Evolutionary conservation across 306 rosid species (phyloP).

Genomic region (Mimosa bimucronata): DNA sequence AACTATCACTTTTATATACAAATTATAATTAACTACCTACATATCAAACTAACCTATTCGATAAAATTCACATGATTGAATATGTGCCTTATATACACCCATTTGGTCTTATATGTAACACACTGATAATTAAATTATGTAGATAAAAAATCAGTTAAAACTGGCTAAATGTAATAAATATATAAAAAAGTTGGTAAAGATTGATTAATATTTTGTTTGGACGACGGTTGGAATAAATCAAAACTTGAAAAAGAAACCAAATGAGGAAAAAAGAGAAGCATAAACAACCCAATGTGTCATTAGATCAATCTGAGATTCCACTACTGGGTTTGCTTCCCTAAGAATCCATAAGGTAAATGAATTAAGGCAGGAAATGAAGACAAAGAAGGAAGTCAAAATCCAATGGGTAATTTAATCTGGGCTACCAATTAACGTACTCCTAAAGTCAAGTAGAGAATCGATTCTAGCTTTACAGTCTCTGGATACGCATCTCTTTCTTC

Average conservation of each 20-base stretch:
- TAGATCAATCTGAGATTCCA: background rate
- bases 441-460: constrained; percentile 42
- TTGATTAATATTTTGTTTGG: no score
- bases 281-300: background rate
- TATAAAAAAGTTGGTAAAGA: no score
- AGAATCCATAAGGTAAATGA: background rate
- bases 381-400: background rate
- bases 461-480: constrained; percentile 46
- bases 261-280: no score
- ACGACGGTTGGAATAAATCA: no score
- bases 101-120: no score
- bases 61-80: no score
- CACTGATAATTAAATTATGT: no score
- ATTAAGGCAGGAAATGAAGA: background rate
- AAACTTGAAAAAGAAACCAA: no score
- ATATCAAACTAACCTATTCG: background rate
- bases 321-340: background rate
- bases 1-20: background rate
- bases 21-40: background rate
- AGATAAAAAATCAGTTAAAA: no score
- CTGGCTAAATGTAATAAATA: no score
- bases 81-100: no score
- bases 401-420: background rate
- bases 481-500: constrained; percentile 50
- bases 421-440: background rate